phyloP scores from a whole-genome alignment of 306 rosid genomes.

The Cicer chorassanicum region DNA sequence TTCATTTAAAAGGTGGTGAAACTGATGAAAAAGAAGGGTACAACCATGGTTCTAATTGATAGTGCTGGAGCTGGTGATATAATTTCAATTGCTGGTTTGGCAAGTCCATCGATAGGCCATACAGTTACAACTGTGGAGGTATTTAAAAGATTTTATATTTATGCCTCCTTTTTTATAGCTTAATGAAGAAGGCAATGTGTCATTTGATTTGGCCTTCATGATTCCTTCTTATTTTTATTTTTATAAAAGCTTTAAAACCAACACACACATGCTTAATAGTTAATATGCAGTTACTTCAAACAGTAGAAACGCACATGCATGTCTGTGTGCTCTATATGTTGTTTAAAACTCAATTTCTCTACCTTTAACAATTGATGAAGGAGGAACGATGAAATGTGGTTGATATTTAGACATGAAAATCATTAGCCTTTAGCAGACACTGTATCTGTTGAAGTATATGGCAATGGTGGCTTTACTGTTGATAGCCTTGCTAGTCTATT shows the following conservation, averaged over 20 bases:
- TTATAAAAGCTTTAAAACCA: background rate
- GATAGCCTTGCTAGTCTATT: constrained; percentile 16
- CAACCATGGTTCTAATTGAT: constrained; percentile 69
- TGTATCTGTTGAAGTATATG: too few relatives aligned
- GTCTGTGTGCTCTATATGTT: too few relatives aligned
- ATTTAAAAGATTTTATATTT: constrained; percentile 13
- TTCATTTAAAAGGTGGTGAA: constrained; percentile 68
- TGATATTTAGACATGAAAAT: too few relatives aligned
- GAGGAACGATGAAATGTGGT: too few relatives aligned
- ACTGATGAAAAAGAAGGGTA: constrained; percentile 94
- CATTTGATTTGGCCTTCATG: constrained; percentile 22
- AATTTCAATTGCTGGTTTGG: constrained; percentile 86
- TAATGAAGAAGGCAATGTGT: background rate
- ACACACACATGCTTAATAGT: background rate
- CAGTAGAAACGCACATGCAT: background rate
- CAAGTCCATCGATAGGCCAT: constrained; percentile 87
- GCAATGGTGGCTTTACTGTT: background rate
- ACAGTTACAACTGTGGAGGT: constrained; percentile 87
- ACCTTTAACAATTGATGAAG: too few relatives aligned
- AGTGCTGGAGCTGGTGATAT: constrained; percentile 99
- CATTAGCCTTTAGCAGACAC: too few relatives aligned
- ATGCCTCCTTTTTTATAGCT: constrained; percentile 22
- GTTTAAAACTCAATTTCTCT: too few relatives aligned
- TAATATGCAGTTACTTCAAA: background rate
- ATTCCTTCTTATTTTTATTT: background rate